These are phyloP conservation scores for Papiliotrema terrestris DNA, from an alignment of 1,284 basidiomycete species.

Conservation along the genomic window DNA sequence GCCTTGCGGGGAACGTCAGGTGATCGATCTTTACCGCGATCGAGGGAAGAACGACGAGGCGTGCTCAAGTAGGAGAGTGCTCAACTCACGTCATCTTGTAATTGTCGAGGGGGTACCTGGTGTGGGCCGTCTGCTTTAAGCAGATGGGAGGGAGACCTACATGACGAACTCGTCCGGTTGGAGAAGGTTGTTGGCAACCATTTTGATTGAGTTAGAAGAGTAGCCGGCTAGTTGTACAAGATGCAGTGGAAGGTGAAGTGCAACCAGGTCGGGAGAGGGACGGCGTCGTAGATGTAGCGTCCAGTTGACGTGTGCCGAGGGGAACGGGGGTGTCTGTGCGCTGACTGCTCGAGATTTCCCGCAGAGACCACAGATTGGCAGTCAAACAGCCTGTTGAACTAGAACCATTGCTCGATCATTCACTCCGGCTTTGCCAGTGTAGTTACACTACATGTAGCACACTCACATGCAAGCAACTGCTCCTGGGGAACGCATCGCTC, in stretches of 20 bases:
- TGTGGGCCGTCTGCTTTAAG: neutral
- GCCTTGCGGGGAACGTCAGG: neutral
- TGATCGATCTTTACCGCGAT: neutral
- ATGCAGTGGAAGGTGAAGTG: too few relatives aligned
- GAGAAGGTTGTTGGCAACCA: neutral
- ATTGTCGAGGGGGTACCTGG: conserved; percentile 10
- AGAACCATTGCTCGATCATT: too few relatives aligned
- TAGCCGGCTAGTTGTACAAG: neutral
- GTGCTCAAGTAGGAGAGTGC: neutral
- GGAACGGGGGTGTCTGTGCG: too few relatives aligned
- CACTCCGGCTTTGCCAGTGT: too few relatives aligned
- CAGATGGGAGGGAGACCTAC: neutral
- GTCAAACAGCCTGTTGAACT: too few relatives aligned
- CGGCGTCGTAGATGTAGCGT: too few relatives aligned
- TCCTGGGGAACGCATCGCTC: too few relatives aligned
- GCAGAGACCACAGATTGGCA: too few relatives aligned
- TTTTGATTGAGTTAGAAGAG: neutral
- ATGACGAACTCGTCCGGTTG: neutral
- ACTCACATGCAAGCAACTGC: too few relatives aligned
- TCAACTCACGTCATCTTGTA: conserved; percentile 11
- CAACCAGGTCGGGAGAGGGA: too few relatives aligned
- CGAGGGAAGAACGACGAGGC: neutral
- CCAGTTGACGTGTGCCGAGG: too few relatives aligned
- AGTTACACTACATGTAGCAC: too few relatives aligned
- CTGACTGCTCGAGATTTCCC: neutral